phyloP scores from a whole-genome alignment of 768 basidiomycete species.

The Cyathus striatus region DNA sequence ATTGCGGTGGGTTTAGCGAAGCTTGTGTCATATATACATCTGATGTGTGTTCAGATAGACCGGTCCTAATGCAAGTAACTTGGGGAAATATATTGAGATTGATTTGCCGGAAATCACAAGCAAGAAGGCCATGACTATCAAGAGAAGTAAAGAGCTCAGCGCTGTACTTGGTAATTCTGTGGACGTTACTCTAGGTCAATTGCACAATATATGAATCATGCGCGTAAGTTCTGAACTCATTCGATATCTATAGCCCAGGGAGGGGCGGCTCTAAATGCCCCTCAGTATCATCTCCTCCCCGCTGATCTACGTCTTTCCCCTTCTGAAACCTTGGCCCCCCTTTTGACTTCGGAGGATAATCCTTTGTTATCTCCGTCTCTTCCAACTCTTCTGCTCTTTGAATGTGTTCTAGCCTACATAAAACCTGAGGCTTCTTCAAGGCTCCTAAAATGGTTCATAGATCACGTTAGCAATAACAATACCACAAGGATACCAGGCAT shows the following conservation, averaged over 20 bases:
- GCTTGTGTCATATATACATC: background rate
- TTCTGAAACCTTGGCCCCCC: constrained; percentile 39
- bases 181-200: constrained; percentile 32
- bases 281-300: constrained; percentile 67
- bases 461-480: too few species aligned
- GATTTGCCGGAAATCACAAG: constrained; percentile 87
- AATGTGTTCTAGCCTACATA: constrained; percentile 94
- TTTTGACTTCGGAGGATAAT: constrained; percentile 18
- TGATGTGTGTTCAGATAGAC: constrained; percentile 39
- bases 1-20: constrained; percentile 55
- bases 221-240: too few species aligned
- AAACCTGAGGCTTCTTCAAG: constrained; percentile 47
- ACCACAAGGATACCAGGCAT: too few species aligned
- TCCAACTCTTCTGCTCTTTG: constrained; percentile 85
- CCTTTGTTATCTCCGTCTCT: constrained; percentile 51
- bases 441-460: constrained; percentile 71
- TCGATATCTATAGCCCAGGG: constrained; percentile 41
- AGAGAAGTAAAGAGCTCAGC: constrained; percentile 57
- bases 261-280: constrained; percentile 51
- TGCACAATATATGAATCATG: background rate
- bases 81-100: constrained; percentile 75
- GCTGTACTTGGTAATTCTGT: constrained; percentile 41
- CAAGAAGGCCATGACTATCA: constrained; percentile 78
- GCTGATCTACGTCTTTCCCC: constrained; percentile 70
- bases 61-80: constrained; percentile 39